A percentile compares a stretch with the other conserved stretches of the same genome.
Evolutionary conservation across 2,329 filamentous ascomycete genomes (phyloP).

Genomic region (Sclerotinia spermophila): DNA sequence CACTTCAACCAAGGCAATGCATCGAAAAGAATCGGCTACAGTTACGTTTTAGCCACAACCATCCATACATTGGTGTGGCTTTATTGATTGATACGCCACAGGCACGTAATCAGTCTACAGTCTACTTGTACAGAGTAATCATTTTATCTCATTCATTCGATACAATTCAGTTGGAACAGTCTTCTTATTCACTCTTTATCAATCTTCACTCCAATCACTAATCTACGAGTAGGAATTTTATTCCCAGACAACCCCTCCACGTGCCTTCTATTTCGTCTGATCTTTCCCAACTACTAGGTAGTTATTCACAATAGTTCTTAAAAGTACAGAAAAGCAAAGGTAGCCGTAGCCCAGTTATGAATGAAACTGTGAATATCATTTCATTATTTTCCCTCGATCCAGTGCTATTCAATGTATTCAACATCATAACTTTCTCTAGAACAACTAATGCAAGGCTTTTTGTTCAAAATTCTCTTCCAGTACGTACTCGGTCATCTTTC

Average conservation of each 20-base stretch:
- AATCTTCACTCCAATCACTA: neutral
- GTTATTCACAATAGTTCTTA: neutral
- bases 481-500: neutral
- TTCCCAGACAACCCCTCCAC: neutral
- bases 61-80: neutral
- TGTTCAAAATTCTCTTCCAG: neutral
- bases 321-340: neutral
- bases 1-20: conserved; percentile 16
- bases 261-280: conserved; percentile 1
- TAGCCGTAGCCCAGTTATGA: neutral
- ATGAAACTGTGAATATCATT: neutral
- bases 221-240: neutral
- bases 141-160: neutral
- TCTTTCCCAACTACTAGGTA: neutral
- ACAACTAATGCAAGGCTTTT: neutral
- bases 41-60: conserved; percentile 8
- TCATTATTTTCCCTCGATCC: neutral
- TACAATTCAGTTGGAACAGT: neutral
- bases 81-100: conserved; percentile 1
- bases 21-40: conserved; percentile 4
- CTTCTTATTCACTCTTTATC: neutral
- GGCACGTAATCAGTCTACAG: neutral
- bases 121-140: no score
- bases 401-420: neutral
- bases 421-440: neutral